Evolutionary conservation across 495 filamentous ascomycete genomes (phyloP).

Genomic region (Rusavskia elegans): DNA sequence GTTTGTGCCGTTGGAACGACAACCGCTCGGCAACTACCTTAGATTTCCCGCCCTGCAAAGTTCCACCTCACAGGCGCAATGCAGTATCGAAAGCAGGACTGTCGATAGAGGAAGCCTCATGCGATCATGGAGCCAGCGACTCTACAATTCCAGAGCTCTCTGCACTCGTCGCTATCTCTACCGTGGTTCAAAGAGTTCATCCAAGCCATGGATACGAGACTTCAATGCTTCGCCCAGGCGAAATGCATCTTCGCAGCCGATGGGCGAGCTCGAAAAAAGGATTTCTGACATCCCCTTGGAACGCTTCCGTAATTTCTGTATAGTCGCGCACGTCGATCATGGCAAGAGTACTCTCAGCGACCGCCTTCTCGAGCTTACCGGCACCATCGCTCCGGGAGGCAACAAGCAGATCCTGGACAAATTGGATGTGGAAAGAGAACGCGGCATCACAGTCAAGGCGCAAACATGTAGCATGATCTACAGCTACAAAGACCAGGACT

Average conservation of each 20-base stretch:
- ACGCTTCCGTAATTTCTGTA: constrained; percentile 90
- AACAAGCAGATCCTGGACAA: constrained; percentile 97
- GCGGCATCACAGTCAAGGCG: constrained; percentile 96
- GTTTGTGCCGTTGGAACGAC: not conserved
- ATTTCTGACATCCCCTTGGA: constrained; percentile 82
- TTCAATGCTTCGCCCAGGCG: constrained; percentile 25
- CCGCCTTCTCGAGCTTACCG: constrained; percentile 82
- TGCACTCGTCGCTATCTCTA: not conserved
- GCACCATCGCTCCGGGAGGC: constrained; percentile 70
- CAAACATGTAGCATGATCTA: constrained; percentile 98
- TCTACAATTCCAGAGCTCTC: not conserved
- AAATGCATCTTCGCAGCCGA: constrained; percentile 22
- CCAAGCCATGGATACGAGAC: constrained; percentile 12
- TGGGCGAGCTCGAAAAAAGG: constrained; percentile 54
- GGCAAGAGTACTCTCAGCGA: constrained; percentile 92
- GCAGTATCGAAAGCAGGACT: not conserved
- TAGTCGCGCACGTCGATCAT: constrained; percentile 98
- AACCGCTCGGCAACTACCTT: not conserved
- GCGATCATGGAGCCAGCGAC: constrained; percentile 13
- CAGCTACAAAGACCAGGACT: constrained; percentile 69
- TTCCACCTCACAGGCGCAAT: too few relatives aligned
- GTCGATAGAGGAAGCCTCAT: constrained; percentile 11
- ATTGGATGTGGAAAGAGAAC: constrained; percentile 86
- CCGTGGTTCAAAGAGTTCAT: not conserved
- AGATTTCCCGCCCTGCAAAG: too few relatives aligned